A percentile compares a stretch with the other conserved stretches of the same genome.
Conservation (phyloP, 1,284 basidiomycete species). For the Cutaneotrichosporon cutaneum region DNA sequence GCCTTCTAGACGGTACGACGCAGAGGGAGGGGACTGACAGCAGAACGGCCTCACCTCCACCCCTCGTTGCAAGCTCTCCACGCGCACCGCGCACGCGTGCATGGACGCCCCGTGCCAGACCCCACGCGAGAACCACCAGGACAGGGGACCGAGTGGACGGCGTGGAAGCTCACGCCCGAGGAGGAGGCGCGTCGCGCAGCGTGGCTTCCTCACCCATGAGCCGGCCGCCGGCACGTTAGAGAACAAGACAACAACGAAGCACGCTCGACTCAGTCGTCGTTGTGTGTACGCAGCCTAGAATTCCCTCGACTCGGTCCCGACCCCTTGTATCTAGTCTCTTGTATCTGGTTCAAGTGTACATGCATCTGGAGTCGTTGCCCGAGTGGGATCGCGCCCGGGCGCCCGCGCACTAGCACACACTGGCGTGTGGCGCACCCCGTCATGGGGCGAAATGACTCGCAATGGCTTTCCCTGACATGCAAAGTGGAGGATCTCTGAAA, state of each 20-base stretch:
- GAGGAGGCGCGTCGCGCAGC: constrained; percentile 7
- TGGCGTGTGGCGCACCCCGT: too few species aligned
- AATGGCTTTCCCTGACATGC: background rate
- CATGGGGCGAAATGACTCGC: constrained; percentile 1
- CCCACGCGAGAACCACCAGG: constrained; percentile 7
- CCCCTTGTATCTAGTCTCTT: background rate
- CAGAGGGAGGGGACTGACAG: background rate
- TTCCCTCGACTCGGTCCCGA: background rate
- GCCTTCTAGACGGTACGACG: constrained; percentile 17
- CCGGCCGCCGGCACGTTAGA: background rate
- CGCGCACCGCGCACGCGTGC: constrained; percentile 14
- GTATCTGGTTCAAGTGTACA: background rate
- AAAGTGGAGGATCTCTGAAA: constrained; percentile 4
- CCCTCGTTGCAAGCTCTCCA: constrained; percentile 16
- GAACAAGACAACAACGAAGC: background rate
- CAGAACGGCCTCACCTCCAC: constrained; percentile 22
- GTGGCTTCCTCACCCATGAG: constrained; percentile 6
- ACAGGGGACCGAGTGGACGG: constrained; percentile 14
- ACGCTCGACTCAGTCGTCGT: background rate
- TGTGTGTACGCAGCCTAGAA: background rate
- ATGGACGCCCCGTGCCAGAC: constrained; percentile 10
- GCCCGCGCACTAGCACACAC: too few species aligned
- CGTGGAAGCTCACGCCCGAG: constrained; percentile 11
- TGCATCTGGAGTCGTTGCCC: background rate
- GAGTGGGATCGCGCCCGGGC: too few species aligned